phyloP scores from a whole-genome alignment of 2,329 filamentous ascomycete genomes.

The Ustulina deusta region DNA sequence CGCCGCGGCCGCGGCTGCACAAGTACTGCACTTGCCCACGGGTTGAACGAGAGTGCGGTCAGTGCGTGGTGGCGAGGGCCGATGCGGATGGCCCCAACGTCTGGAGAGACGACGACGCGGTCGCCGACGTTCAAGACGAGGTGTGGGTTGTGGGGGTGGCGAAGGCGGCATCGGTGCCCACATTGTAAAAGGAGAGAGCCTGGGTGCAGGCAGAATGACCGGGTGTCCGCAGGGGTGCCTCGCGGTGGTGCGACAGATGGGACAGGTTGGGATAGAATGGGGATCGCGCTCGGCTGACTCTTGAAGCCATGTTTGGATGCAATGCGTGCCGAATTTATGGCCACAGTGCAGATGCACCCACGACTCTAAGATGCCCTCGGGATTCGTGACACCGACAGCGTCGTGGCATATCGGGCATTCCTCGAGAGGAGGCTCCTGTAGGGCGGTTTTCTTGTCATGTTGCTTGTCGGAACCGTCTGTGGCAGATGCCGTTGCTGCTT shows the following conservation, averaged over 20 bases:
- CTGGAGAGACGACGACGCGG: conserved; percentile 35
- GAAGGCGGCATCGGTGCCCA: conserved; percentile 26
- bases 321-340: conserved; percentile 58
- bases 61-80: conserved; percentile 5
- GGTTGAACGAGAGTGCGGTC: conserved; percentile 40
- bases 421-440: conserved; percentile 40
- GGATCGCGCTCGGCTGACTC: conserved; percentile 53
- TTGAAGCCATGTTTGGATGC: conserved; percentile 59
- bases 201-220: conserved; percentile 37
- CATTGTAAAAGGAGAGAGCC: conserved; percentile 17
- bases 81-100: conserved; percentile 25
- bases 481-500: conserved; percentile 17
- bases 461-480: conserved; percentile 33
- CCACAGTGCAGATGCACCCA: conserved; percentile 59
- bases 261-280: conserved; percentile 52
- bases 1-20: conserved; percentile 44
- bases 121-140: conserved; percentile 10
- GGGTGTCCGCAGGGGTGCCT: conserved; percentile 51
- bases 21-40: conserved; percentile 48
- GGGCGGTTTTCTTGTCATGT: conserved; percentile 25
- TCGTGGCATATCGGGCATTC: conserved; percentile 60
- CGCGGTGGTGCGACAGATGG: conserved; percentile 55
- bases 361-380: conserved; percentile 55
- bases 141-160: conserved; percentile 18
- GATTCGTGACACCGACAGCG: conserved; percentile 53